phyloP scores from a whole-genome alignment of 306 rosid genomes.

The Vachellia pachyceras region DNA sequence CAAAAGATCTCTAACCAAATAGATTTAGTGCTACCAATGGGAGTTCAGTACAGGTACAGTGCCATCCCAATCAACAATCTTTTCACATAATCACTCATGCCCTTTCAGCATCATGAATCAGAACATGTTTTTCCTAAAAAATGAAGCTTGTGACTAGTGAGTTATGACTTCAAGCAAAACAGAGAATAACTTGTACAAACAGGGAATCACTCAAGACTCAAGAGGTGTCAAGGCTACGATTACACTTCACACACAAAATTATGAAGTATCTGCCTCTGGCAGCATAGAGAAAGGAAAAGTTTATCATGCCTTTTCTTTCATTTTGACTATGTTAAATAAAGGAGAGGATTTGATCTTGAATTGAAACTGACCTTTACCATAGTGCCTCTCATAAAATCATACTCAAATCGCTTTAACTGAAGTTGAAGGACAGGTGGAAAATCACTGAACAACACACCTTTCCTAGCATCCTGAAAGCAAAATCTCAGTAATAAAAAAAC shows the following conservation, averaged over 20 bases:
- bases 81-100: no score
- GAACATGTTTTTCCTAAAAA: not conserved
- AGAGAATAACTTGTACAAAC: not conserved
- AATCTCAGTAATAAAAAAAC: slow-evolving; percentile 10
- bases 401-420: slow-evolving; percentile 92
- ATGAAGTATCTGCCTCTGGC: not conserved
- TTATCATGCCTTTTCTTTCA: no score
- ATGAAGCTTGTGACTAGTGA: not conserved
- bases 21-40: no score
- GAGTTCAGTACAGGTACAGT: no score
- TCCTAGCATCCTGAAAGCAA: slow-evolving; percentile 78
- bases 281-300: not conserved
- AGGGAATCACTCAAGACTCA: not conserved
- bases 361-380: slow-evolving; percentile 87
- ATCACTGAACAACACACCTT: slow-evolving; percentile 91
- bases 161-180: not conserved
- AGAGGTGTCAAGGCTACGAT: not conserved
- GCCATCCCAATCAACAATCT: no score
- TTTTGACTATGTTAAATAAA: not conserved
- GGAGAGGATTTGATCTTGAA: slow-evolving; percentile 22
- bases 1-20: no score
- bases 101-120: not conserved
- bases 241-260: not conserved
- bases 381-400: slow-evolving; percentile 82
- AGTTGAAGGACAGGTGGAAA: slow-evolving; percentile 98